Base-by-base conservation (phyloP, 805 yeast species). In the Diddensiella transvaalensis region DNA sequence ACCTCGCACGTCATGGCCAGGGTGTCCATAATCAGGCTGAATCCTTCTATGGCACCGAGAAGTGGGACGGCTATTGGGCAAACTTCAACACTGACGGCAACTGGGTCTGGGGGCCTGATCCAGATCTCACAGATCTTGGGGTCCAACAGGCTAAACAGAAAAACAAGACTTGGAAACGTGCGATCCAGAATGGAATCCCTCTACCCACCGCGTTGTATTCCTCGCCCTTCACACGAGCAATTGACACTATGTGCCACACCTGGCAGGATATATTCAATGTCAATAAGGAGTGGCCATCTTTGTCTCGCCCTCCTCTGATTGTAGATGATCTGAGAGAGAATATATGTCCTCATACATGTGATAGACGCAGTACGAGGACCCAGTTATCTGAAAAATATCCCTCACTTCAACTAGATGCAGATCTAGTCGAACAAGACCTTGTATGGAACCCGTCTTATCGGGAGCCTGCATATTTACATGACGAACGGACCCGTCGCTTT, bases 1-100 rank as follows among this genome's bases (percentile, higher is more conserved):
- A 70, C 50, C 64, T 76, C 29, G 79, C 77, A 3, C 69, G 82
- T 45, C 82, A 77, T 52, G 81, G 80, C 3, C 78, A 77, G 52
- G 82, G 81, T 1, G 75, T 57, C 57, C 81, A 77, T 56, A 77
- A 77, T 54, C 57, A 67, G 47, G 78, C 76, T 22, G 74, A 74
- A 54, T 44, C 64, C 15, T 65, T 63, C 43, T 76, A 76, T 55
- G 81, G 80, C 15, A 66, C 70, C 29, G 60, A 65, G 29, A 69
- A 56, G 11, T 76, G 79, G 79, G 70, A 74, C 48, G 66, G 65
- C 40, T 42, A 55, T 24, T 76, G 78, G 77, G 66, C 73, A 39
- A 65, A 63, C 38, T 48, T 66, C 24, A 61, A 66, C 40, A 77
- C 78, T 2, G 77, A 77, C 54, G 79, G 78, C 8, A 62, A 70